Base-by-base conservation (phyloP, 2,329 filamentous ascomycete species). In the Aspergillus tanneri region DNA sequence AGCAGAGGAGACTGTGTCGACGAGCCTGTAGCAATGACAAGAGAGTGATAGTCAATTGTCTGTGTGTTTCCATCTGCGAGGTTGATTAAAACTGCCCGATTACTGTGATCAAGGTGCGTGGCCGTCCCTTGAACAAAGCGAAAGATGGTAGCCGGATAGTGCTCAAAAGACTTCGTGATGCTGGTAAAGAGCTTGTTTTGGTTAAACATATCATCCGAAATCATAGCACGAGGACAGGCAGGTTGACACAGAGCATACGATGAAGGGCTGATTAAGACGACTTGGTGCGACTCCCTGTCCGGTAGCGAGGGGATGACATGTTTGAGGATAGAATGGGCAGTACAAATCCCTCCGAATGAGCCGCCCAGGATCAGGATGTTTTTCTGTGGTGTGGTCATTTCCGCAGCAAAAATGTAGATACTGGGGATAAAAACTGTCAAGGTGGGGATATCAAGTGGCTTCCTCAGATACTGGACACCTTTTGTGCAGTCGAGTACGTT, bases 331-430 rank as follows among this genome's bases (percentile, higher is more conserved):
- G 79, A 78, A 54, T 83, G 79, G 1, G 79, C 77, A 3, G 67
- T 71, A 5, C 73, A 75, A 3, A 80, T 46, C 19, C 79, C 79
- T 9, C 63, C 77, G 52, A 77, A 81, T 8, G 77, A 80, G 16
- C 72, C 77, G 19, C 80, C 80, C 2, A 83, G 62, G 18, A 83
- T 69, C 51, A 82, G 63, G 47, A 81, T 77, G 47, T 69, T 72
- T 10, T 19, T 34, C 8, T 4, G 28, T 2, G 12, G 12, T 12
- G 28, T 32, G 7, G 28, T 11, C 28, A 32, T 32, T n/a, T n/a
- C n/a, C n/a, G n/a, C n/a, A n/a, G n/a, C n/a, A n/a, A n/a, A n/a
- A n/a, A n/a, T n/a, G n/a, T n/a, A n/a, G n/a, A n/a, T n/a, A n/a
- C n/a, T n/a, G n/a, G n/a, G n/a, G n/a, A n/a, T n/a, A n/a, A n/a